Conservation (phyloP, 2,329 filamentous ascomycete species). For the Pseudogymnoascus sp. region DNA sequence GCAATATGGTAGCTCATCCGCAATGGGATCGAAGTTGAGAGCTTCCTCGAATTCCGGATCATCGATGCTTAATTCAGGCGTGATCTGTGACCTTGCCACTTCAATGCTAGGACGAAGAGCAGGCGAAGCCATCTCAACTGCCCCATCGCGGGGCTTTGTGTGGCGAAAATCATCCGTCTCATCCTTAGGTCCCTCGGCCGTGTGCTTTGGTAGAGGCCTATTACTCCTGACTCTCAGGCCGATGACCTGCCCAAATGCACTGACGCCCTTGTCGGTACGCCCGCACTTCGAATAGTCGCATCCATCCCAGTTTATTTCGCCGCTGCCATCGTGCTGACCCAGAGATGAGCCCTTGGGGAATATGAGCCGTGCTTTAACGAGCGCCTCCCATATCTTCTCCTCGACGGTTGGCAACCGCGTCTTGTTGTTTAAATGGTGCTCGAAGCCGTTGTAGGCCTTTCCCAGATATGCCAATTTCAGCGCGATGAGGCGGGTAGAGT, state of each 20-base stretch:
- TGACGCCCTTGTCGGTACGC: constrained; percentile 86
- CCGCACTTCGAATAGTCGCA: constrained; percentile 95
- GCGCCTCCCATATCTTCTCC: constrained; percentile 86
- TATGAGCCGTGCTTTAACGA: constrained; percentile 77
- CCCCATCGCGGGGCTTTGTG: constrained; percentile 23
- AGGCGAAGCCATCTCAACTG: constrained; percentile 25
- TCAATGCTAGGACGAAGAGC: constrained; percentile 22
- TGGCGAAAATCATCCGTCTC: constrained; percentile 19
- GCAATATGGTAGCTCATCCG: constrained; percentile 79
- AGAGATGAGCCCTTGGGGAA: constrained; percentile 45
- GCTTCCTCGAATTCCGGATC: constrained; percentile 21
- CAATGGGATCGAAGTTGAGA: constrained; percentile 55
- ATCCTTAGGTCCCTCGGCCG: constrained; percentile 13
- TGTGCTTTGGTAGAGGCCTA: constrained; percentile 47
- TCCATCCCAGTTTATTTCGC: constrained; percentile 69
- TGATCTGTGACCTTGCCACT: constrained; percentile 2
- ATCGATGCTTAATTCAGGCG: constrained; percentile 5
- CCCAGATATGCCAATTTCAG: constrained; percentile 93
- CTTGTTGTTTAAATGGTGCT: constrained; percentile 68
- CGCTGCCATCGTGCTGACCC: constrained; percentile 19
- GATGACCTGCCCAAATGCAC: constrained; percentile 94
- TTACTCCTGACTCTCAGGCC: constrained; percentile 77
- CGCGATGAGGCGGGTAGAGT: constrained; percentile 77
- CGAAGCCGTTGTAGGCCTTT: constrained; percentile 85
- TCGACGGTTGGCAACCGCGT: constrained; percentile 77